Percentiles rank a stretch among this genome's conserved stretches.
phyloP scores from a whole-genome alignment of 2,329 filamentous ascomycete species.

The Thielaviopsis musarum region DNA sequence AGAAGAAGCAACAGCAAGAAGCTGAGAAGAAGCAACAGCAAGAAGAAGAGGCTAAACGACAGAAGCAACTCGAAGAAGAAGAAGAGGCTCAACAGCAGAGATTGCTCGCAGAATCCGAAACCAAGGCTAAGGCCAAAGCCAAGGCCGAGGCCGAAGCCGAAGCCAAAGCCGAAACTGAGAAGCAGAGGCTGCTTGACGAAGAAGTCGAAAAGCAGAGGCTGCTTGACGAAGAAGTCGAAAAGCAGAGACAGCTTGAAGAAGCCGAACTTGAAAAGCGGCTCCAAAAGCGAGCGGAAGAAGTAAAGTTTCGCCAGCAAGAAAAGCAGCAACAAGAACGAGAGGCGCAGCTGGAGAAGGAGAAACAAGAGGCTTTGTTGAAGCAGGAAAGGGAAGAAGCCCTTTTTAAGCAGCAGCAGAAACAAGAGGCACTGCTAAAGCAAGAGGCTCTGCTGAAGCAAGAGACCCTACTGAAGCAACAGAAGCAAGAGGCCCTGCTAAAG shows the following conservation, averaged over 20 bases:
- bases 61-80: not conserved
- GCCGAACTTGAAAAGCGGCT: not conserved
- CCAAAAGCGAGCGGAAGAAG: not conserved
- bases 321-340: not conserved
- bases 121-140: not conserved
- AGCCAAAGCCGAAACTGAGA: not conserved
- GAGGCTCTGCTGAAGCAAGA: too few species aligned
- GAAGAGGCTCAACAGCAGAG: not conserved
- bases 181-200: not conserved
- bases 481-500: not conserved
- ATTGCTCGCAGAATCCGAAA: not conserved
- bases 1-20: not conserved
- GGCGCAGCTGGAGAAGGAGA: too few species aligned
- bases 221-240: not conserved
- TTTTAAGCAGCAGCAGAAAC: too few species aligned
- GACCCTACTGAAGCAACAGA: not conserved
- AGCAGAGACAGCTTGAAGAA: not conserved
- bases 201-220: not conserved
- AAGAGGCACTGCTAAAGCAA: too few species aligned
- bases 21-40: not conserved
- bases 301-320: not conserved
- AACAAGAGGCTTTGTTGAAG: too few species aligned
- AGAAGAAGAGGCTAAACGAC: not conserved
- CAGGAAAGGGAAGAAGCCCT: too few species aligned
- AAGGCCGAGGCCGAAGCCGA: not conserved